Conservation (phyloP, 2,329 filamentous ascomycete genomes). For the Metarhizium sp. region DNA sequence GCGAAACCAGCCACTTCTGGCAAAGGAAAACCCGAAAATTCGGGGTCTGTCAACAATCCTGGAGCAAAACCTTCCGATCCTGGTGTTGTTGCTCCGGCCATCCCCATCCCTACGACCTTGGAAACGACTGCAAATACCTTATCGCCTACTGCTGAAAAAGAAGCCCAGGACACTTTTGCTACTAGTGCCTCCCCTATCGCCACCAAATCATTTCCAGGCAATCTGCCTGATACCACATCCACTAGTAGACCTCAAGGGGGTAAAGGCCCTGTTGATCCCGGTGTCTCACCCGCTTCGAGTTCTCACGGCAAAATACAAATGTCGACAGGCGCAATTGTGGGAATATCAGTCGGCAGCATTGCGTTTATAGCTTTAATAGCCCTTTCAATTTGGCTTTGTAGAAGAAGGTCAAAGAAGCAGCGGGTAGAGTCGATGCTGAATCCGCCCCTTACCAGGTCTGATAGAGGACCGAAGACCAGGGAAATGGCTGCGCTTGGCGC, state of each 20-base stretch:
- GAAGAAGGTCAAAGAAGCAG: slow-evolving; percentile 20
- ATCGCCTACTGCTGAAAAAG: neutral
- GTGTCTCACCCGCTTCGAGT: neutral
- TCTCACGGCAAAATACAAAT: neutral
- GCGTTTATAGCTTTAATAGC: slow-evolving; percentile 31
- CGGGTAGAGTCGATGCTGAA: neutral
- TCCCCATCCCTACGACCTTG: neutral
- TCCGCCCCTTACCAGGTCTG: slow-evolving; percentile 18
- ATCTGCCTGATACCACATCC: neutral
- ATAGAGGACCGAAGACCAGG: slow-evolving; percentile 8
- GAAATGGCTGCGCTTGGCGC: slow-evolving; percentile 8
- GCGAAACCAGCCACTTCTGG: neutral
- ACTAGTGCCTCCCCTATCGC: neutral
- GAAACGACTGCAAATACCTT: neutral
- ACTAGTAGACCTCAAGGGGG: neutral
- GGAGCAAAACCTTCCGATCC: neutral
- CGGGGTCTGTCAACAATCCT: neutral
- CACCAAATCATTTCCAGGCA: neutral
- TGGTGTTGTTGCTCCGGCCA: neutral
- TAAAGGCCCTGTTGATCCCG: neutral
- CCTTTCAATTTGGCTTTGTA: slow-evolving; percentile 43
- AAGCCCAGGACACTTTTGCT: neutral
- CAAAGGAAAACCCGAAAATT: neutral
- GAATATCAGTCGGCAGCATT: slow-evolving; percentile 40
- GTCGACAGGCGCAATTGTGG: slow-evolving; percentile 32